phyloP scores from a whole-genome alignment of 345 rosid genomes.

The Brassica juncea region DNA sequence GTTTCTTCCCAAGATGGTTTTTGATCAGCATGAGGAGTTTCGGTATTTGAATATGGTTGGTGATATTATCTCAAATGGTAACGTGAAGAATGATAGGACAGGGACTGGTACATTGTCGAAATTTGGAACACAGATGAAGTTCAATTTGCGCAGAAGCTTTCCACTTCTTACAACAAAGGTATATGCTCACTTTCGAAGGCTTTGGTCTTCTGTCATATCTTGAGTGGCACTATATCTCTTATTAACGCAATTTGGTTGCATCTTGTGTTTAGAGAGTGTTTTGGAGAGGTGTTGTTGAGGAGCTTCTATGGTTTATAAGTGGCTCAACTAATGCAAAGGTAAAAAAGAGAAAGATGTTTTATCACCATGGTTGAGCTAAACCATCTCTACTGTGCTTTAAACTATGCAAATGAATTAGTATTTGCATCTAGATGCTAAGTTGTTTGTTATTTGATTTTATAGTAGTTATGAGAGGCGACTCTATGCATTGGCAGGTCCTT shows the following conservation, averaged over 20 bases:
- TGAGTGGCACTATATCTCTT: not conserved
- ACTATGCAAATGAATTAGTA: not conserved
- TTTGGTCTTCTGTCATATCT: not conserved
- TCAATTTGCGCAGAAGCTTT: conserved; percentile 78
- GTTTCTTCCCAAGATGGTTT: conserved; percentile 75
- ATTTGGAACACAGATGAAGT: conserved; percentile 72
- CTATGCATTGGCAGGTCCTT: conserved; percentile 60
- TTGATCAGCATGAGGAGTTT: conserved; percentile 80
- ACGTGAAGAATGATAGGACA: conserved; percentile 69
- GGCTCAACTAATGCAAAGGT: conserved; percentile 97
- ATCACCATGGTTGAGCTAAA: not conserved
- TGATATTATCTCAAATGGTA: conserved; percentile 71
- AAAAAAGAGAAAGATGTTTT: not conserved
- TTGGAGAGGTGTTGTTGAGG: conserved; percentile 96
- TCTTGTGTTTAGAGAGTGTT: conserved; percentile 70
- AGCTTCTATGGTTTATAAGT: conserved; percentile 92
- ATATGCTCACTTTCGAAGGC: conserved; percentile 18
- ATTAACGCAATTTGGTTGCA: not conserved
- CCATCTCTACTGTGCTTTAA: not conserved
- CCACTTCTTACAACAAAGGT: conserved; percentile 96
- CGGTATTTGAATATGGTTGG: conserved; percentile 65
- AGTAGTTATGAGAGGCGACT: conserved; percentile 11
- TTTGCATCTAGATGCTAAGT: too few relatives aligned
- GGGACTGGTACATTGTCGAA: conserved; percentile 89
- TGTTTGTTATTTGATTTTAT: too few relatives aligned